These are phyloP conservation scores for Alloteropsis semialata DNA, from an alignment of 176 grass and related monocot species.

Conservation along the genomic window DNA sequence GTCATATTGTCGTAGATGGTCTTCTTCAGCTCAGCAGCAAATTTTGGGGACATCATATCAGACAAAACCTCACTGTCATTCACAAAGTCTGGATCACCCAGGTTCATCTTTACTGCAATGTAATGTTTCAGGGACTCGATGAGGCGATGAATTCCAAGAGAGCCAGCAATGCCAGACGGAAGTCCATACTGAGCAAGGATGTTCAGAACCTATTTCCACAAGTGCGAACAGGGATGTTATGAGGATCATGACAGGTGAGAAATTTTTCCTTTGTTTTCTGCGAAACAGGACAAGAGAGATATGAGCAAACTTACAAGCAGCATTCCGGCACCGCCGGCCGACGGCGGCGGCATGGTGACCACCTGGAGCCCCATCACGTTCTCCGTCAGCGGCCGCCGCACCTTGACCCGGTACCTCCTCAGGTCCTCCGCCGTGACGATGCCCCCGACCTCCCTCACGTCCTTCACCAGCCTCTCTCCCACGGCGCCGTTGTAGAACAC, in stretches of 20 bases:
- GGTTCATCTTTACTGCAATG: constrained; percentile 66
- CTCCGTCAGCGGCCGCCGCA: constrained; percentile 46
- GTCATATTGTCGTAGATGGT: constrained; percentile 84
- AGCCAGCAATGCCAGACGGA: constrained; percentile 61
- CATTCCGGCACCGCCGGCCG: constrained; percentile 80
- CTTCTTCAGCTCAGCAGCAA: constrained; percentile 85
- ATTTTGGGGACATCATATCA: constrained; percentile 79
- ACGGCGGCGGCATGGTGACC: constrained; percentile 80
- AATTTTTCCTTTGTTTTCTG: too few relatives aligned
- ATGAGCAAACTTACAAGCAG: constrained; percentile 53
- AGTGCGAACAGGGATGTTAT: neutral
- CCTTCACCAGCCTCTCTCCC: constrained; percentile 47
- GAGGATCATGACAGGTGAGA: neutral
- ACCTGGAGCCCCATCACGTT: constrained; percentile 61
- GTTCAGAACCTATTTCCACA: constrained; percentile 59
- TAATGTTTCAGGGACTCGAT: constrained; percentile 85
- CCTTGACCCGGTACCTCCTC: constrained; percentile 61
- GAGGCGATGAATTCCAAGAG: constrained; percentile 77
- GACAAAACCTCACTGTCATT: constrained; percentile 55
- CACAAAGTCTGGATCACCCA: constrained; percentile 84
- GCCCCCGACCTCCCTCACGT: constrained; percentile 60
- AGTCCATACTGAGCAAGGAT: constrained; percentile 86
- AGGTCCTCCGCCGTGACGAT: constrained; percentile 68
- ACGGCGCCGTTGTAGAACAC: constrained; percentile 61
- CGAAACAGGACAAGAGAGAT: neutral